Base-by-base conservation (phyloP, 2,329 filamentous ascomycete species). In the Talaromyces sp. region DNA sequence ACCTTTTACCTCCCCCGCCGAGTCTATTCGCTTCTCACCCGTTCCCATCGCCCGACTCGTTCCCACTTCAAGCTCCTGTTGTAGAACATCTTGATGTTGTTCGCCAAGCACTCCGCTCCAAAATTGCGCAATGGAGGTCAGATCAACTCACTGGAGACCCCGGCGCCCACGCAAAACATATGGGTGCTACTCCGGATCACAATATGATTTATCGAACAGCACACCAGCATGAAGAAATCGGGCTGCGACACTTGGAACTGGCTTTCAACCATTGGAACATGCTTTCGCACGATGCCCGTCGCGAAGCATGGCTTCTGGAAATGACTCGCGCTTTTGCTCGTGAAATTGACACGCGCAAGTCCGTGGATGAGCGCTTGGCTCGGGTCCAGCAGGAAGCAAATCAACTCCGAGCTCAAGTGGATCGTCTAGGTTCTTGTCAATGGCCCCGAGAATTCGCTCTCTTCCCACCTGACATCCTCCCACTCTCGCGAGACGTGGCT, bases 11-110 rank as follows among this genome's bases (percentile, higher is more conserved):
- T 32, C 81, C 89, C 9, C 91, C 92, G 3, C 86, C 90, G 3
- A 94, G 90, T 0, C 79, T 97, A 6, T 93, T 92, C 75, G 88
- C 90, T 9, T 84, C 87, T 0, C 90, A 87, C 6, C 90, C 91
- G 27, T 88, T 95, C 65, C 80, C 91, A 1, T 90, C 88, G 0
- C 80, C 84, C 17, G 84, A 86, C 3, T 94, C 90, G 0, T 96
- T 93, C 86, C 91, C 91, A 0, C 83, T 96, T 29, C 78, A 84
- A 19, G 86, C 89, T 1, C 92, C 92, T 0, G 86, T 84, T 1
- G 80, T 85, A 56, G 84, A 86, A 59, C 90, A 96, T 70, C 86
- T 85, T 46, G 85, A 89, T 14, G 87, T 90, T 1, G 77, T 97
- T 14, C 80, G 84, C 37, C 75, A 80, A 47, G 86, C 83, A 51